Evolutionary conservation across 345 rosid species (phyloP).

Genomic region (Hibiscus tridactylites): DNA sequence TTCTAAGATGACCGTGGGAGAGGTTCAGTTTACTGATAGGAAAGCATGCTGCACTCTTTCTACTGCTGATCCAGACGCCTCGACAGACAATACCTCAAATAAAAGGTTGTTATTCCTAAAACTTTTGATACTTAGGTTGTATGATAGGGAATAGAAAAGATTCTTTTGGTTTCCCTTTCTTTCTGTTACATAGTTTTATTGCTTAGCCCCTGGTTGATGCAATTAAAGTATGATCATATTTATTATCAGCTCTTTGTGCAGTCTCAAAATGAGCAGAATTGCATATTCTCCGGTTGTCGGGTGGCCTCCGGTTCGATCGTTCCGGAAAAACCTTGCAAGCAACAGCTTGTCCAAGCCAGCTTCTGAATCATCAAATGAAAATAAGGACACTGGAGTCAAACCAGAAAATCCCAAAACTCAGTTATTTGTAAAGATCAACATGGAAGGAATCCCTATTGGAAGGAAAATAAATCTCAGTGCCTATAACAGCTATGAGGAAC

Average conservation of each 20-base stretch:
- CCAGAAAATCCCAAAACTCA: conserved; percentile 25
- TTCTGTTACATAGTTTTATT: background rate
- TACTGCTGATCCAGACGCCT: conserved; percentile 30
- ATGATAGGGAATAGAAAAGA: background rate
- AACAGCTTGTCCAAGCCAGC: conserved; percentile 50
- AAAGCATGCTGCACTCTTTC: conserved; percentile 24
- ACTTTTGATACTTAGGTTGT: background rate
- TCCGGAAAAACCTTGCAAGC: conserved; percentile 69
- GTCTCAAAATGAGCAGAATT: conserved; percentile 28
- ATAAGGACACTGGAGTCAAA: conserved; percentile 26
- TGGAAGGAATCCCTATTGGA: conserved; percentile 98
- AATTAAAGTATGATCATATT: background rate
- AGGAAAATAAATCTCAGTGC: conserved; percentile 89
- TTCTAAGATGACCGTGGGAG: conserved; percentile 31
- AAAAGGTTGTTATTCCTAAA: conserved; percentile 47
- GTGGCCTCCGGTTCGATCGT: conserved; percentile 95
- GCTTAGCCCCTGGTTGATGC: background rate
- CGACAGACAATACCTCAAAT: conserved; percentile 44
- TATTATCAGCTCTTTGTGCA: background rate
- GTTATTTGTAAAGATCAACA: conserved; percentile 81
- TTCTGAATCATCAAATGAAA: conserved; percentile 36
- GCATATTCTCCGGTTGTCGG: conserved; percentile 93
- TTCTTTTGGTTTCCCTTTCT: conserved; percentile 10
- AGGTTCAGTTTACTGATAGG: conserved; percentile 36
- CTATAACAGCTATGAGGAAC: conserved; percentile 62